Base-by-base conservation (phyloP, 2,329 filamentous ascomycete genomes). In the Fusarium subtropicale region DNA sequence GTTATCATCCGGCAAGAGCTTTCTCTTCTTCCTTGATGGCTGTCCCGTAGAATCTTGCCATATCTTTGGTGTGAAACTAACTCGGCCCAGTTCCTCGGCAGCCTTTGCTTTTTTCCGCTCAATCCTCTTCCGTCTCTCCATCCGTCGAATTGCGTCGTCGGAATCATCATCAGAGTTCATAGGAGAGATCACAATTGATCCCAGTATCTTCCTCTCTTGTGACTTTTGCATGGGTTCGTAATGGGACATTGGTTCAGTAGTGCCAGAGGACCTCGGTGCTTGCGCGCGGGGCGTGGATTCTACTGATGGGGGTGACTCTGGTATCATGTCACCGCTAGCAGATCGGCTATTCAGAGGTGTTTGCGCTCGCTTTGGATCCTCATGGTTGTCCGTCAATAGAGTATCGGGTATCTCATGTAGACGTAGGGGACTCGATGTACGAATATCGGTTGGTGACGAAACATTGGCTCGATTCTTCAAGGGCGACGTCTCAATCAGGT, bases 181-280 rank as follows among this genome's bases (percentile, higher is more conserved):
- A 7, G 67, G 67, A 3, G 73, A 69, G n/a, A 78, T 70, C 0
- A 60, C 36, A 13, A 64, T 48, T 5, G 74, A 76, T 4, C 74
- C 73, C 20, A 62, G 70, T 1, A 64, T 63, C 47, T 79, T 79
- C 33, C 81, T 77, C 66, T 83, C 79, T 50, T 85, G 84, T 0
- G 84, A 85, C 50, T 81, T 77, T 44, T 78, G 76, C 81, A 84
- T 82, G 2, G 81, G 80, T 63, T 83, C 82, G 58, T 85, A 86
- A 22, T 80, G 77, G 6, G 75, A 75, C 44, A 81, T 77, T 1
- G 81, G 83, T n/a, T 76, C 75, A 22, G 68, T 75, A 5, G 57
- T 68, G 12, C 64, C 65, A 4, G 69, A 70, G 4, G 70, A 72
- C 44, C 64, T 75, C 8, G 71, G 66, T 26, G 65, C 55, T 41